Conservation (phyloP, 208 protist species). For the Crithidia thermophila region DNA sequence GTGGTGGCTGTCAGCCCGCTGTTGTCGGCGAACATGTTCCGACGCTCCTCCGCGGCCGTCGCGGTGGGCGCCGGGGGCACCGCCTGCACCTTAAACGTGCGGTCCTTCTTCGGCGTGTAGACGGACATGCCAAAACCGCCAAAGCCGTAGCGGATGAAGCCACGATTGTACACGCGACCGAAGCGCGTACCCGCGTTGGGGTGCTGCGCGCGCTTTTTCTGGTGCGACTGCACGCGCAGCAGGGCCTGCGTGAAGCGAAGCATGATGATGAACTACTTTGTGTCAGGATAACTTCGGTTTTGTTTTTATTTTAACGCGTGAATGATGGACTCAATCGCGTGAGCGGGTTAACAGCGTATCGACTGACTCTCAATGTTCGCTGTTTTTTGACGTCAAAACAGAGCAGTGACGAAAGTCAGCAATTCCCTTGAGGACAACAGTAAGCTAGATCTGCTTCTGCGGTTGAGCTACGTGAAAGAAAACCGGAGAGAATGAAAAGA, state of each 20-base stretch:
- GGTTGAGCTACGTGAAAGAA: too few species aligned
- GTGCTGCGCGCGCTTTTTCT: slow-evolving; percentile 82
- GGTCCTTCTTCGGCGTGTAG: slow-evolving; percentile 87
- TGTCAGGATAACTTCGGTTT: background rate
- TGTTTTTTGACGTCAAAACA: too few species aligned
- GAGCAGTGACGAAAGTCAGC: too few species aligned
- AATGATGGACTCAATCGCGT: too few species aligned
- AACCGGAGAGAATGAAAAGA: too few species aligned
- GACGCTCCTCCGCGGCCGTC: slow-evolving; percentile 8
- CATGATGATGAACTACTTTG: slow-evolving; percentile 32
- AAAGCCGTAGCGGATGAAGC: slow-evolving; percentile 89
- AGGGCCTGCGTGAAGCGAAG: slow-evolving; percentile 55
- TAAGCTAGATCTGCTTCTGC: too few species aligned
- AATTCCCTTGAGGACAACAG: too few species aligned
- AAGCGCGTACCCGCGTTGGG: slow-evolving; percentile 85
- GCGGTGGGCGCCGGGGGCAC: slow-evolving; percentile 12
- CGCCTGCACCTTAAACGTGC: slow-evolving; percentile 56
- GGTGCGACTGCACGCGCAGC: slow-evolving; percentile 84
- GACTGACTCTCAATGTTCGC: too few species aligned
- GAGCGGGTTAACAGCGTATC: too few species aligned
- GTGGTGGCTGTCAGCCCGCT: slow-evolving; percentile 64
- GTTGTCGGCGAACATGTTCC: slow-evolving; percentile 36
- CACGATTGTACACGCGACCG: slow-evolving; percentile 88
- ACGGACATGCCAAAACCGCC: slow-evolving; percentile 91
- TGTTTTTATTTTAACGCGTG: slow-evolving; percentile 5